Percentiles rank a stretch among this genome's conserved stretches.
phyloP scores from a whole-genome alignment of 139 green algal species.

The Diplosphaera chodatii region DNA sequence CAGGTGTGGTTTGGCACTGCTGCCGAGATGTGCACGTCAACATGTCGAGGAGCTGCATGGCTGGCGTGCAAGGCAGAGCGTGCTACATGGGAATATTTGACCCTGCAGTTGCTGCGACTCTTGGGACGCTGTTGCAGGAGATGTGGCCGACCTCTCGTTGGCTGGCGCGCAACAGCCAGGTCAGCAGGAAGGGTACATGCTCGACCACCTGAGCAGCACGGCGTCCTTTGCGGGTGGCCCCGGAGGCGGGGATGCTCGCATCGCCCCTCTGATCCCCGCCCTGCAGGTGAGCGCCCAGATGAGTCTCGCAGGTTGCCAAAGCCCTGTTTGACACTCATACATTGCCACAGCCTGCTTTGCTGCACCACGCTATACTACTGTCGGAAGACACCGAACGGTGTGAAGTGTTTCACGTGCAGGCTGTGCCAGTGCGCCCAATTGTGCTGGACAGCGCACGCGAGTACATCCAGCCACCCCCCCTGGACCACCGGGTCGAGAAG shows the following conservation, averaged over 20 bases:
- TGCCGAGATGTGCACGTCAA: too few relatives aligned
- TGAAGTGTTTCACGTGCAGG: constrained; percentile 17
- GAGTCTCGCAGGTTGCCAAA: too few relatives aligned
- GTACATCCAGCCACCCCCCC: constrained; percentile 48
- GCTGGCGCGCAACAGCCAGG: background rate
- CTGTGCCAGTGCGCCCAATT: constrained; percentile 65
- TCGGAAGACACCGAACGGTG: too few relatives aligned
- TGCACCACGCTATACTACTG: too few relatives aligned
- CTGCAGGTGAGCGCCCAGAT: background rate
- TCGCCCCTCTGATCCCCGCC: background rate
- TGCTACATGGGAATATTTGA: too few relatives aligned
- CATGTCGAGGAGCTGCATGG: too few relatives aligned
- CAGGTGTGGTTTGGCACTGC: too few relatives aligned
- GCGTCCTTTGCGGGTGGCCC: constrained; percentile 26
- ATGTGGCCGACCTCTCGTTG: constrained; percentile 31
- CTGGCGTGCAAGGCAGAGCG: too few relatives aligned
- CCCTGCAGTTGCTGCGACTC: too few relatives aligned
- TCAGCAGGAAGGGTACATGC: constrained; percentile 35
- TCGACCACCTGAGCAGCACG: constrained; percentile 50
- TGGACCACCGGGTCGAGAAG: constrained; percentile 49
- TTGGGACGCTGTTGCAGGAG: too few relatives aligned
- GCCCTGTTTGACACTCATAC: too few relatives aligned
- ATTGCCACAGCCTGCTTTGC: too few relatives aligned
- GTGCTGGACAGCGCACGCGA: constrained; percentile 74
- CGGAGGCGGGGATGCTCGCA: constrained; percentile 7